A percentile compares a stretch with the other conserved stretches of the same genome.
Evolutionary conservation across 169 alveolate species (phyloP).

Genomic region (Pseudocohnilembus persalinus): DNA sequence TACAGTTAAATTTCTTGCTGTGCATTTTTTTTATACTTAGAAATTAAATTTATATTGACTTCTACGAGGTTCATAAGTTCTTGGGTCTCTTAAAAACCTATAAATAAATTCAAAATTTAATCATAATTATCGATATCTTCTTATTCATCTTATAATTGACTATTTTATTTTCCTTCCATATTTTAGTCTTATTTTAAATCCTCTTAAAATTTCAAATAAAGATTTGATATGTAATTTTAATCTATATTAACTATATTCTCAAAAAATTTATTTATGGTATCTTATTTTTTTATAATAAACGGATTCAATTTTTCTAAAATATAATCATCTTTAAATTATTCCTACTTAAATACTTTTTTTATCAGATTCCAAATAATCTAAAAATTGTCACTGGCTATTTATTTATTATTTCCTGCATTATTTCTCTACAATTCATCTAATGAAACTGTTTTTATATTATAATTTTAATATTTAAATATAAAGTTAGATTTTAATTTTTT

Average conservation of each 20-base stretch:
- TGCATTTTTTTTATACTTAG: neutral
- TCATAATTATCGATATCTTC: neutral
- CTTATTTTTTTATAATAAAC: too few species aligned
- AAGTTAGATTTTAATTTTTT: too few species aligned
- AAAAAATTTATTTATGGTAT: too few species aligned
- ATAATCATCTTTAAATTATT: neutral
- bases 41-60: too few species aligned
- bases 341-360: neutral
- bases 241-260: neutral
- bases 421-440: neutral
- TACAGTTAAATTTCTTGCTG: neutral
- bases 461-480: too few species aligned
- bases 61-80: neutral
- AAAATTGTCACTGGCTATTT: neutral
- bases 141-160: neutral
- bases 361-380: neutral
- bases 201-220: too few species aligned
- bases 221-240: neutral
- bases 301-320: neutral
- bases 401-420: neutral
- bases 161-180: neutral
- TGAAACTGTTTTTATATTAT: neutral
- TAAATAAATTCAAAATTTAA: neutral
- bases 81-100: neutral
- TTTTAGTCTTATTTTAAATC: too few species aligned